Conservation (phyloP, 2,329 filamentous ascomycete genomes). For the Cladophialophora exuberans region DNA sequence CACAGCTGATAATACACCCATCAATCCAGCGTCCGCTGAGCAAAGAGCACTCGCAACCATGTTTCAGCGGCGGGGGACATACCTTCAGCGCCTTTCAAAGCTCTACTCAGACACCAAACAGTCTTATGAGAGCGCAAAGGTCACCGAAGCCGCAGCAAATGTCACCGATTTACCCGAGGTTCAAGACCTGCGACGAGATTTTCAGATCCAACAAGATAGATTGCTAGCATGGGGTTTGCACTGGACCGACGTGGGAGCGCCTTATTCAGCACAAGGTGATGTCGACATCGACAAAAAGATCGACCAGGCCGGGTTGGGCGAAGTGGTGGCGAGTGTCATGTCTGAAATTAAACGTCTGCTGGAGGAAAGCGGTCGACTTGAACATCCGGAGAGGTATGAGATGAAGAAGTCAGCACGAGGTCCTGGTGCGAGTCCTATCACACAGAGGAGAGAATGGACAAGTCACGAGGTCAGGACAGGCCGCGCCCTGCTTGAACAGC, state of each 20-base stretch:
- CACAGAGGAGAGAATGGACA: constrained; percentile 31
- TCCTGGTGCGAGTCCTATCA: constrained; percentile 25
- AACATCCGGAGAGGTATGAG: constrained; percentile 41
- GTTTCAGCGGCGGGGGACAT: constrained; percentile 28
- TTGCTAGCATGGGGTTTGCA: constrained; percentile 67
- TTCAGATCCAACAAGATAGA: constrained; percentile 66
- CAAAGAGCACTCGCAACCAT: constrained; percentile 14
- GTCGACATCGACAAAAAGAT: constrained; percentile 65
- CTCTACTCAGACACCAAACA: constrained; percentile 68
- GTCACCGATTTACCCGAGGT: constrained; percentile 55
- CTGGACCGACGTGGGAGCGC: constrained; percentile 60
- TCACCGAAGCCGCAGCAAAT: constrained; percentile 47
- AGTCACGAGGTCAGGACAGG: constrained; percentile 34
- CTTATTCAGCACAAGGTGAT: constrained; percentile 27
- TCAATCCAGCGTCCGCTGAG: not conserved
- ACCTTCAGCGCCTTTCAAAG: constrained; percentile 51
- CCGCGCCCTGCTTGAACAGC: constrained; percentile 55
- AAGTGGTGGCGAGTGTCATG: constrained; percentile 67
- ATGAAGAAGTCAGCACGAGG: constrained; percentile 39
- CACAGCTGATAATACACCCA: not conserved
- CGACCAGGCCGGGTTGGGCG: constrained; percentile 64
- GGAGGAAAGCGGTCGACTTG: constrained; percentile 63
- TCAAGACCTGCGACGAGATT: constrained; percentile 60
- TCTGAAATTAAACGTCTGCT: constrained; percentile 66
- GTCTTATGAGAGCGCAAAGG: constrained; percentile 60